phyloP scores from a whole-genome alignment of 2,329 filamentous ascomycete species.

The Fusarium odoratissimum region DNA sequence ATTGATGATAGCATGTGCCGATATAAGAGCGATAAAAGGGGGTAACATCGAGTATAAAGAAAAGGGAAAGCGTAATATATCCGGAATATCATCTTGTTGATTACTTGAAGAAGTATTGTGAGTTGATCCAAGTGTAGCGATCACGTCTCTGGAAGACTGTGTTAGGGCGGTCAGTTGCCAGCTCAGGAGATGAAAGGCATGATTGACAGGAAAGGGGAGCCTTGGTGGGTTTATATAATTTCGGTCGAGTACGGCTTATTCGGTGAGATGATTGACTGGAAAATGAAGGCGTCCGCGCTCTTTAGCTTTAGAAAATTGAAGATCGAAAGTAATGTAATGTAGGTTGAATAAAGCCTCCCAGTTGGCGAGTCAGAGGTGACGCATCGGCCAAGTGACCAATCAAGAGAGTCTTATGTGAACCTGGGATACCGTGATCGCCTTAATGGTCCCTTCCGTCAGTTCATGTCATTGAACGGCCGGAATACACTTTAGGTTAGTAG shows the following conservation, averaged over 20 bases:
- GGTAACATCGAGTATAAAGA: conserved; percentile 23
- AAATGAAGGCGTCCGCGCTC: neutral
- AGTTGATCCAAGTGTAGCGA: conserved; percentile 24
- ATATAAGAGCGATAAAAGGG: conserved; percentile 16
- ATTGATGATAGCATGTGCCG: conserved; percentile 27
- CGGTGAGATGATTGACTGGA: neutral
- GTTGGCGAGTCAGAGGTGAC: conserved; percentile 44
- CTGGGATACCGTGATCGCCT: conserved; percentile 36
- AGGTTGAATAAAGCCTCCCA: conserved; percentile 14
- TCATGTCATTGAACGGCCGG: neutral
- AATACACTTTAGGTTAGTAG: neutral
- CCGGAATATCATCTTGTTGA: conserved; percentile 44
- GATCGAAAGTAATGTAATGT: conserved; percentile 1
- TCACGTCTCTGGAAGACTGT: conserved; percentile 33
- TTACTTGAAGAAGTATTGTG: conserved; percentile 10
- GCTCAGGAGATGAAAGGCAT: conserved; percentile 41
- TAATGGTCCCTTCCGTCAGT: conserved; percentile 28
- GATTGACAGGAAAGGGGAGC: conserved; percentile 12
- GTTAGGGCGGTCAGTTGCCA: conserved; percentile 30
- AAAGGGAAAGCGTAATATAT: conserved; percentile 29
- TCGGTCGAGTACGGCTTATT: neutral
- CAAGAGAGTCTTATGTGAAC: conserved; percentile 26
- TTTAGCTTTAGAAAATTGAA: neutral
- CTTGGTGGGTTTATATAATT: neutral
- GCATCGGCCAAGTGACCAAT: conserved; percentile 44